Percentiles rank a stretch among this genome's conserved stretches.
Conservation (phyloP, 768 basidiomycete genomes). For the Trametes maxima region DNA sequence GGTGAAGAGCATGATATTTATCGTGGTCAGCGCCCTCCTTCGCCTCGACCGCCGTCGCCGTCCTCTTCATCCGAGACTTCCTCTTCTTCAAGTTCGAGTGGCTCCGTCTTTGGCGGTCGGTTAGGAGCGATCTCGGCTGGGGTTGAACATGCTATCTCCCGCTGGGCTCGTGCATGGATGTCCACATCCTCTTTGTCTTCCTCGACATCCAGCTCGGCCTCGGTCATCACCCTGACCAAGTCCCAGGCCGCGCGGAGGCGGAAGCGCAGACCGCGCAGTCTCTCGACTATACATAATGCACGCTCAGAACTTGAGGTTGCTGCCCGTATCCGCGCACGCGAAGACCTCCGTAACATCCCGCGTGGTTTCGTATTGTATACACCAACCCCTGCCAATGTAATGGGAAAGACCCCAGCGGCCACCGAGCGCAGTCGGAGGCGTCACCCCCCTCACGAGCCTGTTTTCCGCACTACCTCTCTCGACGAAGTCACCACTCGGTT, state of each 20-base stretch:
- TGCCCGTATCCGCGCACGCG: constrained; percentile 64
- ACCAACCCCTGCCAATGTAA: constrained; percentile 41
- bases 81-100: constrained; percentile 42
- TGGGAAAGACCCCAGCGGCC: constrained; percentile 4
- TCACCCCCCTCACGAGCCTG: constrained; percentile 3
- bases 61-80: constrained; percentile 40
- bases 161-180: constrained; percentile 64
- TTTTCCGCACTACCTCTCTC: constrained; percentile 24
- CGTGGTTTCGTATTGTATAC: constrained; percentile 69
- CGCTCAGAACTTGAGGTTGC: constrained; percentile 62
- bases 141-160: constrained; percentile 69
- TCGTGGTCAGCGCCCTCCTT: constrained; percentile 51
- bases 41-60: constrained; percentile 32
- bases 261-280: constrained; percentile 47
- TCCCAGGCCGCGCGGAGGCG: constrained; percentile 40
- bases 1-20: constrained; percentile 57
- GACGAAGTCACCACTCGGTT: constrained; percentile 22
- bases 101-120: constrained; percentile 37
- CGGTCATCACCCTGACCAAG: constrained; percentile 39
- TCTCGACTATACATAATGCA: constrained; percentile 51
- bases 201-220: constrained; percentile 44
- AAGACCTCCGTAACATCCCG: constrained; percentile 58
- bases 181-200: constrained; percentile 47
- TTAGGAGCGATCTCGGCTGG: constrained; percentile 49
- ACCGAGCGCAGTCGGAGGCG: background rate